A percentile compares a stretch with the other conserved stretches of the same genome.
phyloP scores from a whole-genome alignment of 2,329 filamentous ascomycete species.

The Monilinia laxa region DNA sequence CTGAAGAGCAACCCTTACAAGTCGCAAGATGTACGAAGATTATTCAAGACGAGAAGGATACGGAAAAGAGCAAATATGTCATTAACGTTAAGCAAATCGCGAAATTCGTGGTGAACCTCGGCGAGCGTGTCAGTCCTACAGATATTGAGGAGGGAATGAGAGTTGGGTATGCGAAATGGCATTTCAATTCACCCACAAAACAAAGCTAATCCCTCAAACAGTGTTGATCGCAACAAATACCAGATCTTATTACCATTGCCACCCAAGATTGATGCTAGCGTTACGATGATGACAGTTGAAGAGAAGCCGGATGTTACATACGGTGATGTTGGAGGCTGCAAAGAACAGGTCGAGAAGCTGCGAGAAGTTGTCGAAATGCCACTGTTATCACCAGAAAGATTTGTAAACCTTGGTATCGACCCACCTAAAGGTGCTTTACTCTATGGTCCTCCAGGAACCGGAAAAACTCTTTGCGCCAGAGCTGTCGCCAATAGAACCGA shows the following conservation, averaged over 20 bases:
- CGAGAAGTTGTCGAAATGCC: constrained; percentile 99
- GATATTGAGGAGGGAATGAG: constrained; percentile 99
- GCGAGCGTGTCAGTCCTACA: constrained; percentile 93
- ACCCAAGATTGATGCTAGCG: constrained; percentile 97
- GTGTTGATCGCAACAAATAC: constrained; percentile 97
- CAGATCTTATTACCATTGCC: constrained; percentile 95
- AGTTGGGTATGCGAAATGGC: constrained; percentile 61
- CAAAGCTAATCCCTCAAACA: constrained; percentile 38
- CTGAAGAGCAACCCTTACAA: constrained; percentile 95
- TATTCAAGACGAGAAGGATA: constrained; percentile 92
- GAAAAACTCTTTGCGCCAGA: constrained; percentile 96
- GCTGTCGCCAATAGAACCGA: constrained; percentile 98
- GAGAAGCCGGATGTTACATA: constrained; percentile 99
- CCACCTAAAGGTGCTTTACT: constrained; percentile 95
- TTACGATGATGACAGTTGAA: constrained; percentile 99
- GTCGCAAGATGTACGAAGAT: constrained; percentile 99
- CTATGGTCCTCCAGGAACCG: constrained; percentile 96
- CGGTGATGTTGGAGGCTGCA: constrained; percentile 97
- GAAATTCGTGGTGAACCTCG: constrained; percentile 97
- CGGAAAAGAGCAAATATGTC: constrained; percentile 99
- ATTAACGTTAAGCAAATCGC: constrained; percentile 99
- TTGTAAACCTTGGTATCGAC: constrained; percentile 98
- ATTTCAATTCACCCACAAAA: constrained; percentile 24
- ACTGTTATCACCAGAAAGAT: constrained; percentile 90
- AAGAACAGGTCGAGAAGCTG: constrained; percentile 99